Conservation (phyloP, 768 basidiomycete genomes). For the Agaricus sinodeliciosus region DNA sequence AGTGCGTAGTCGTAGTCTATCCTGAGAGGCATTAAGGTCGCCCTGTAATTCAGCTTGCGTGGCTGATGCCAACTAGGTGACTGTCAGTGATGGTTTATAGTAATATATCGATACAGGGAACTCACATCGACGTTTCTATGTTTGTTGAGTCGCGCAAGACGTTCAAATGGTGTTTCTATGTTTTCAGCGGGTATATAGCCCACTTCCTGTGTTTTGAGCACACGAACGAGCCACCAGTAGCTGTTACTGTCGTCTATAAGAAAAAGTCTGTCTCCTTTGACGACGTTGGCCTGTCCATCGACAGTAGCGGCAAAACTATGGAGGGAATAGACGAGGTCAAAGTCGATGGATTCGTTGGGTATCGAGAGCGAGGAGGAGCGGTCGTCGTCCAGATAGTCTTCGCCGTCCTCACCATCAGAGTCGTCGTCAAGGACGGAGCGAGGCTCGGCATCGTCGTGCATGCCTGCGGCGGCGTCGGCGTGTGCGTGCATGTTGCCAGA, state of each 20-base stretch:
- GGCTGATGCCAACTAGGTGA: constrained; percentile 58
- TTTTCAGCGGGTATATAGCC: constrained; percentile 99
- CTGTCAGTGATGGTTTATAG: constrained; percentile 9
- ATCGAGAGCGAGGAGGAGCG: constrained; percentile 79
- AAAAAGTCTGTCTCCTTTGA: constrained; percentile 95
- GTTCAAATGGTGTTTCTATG: constrained; percentile 97
- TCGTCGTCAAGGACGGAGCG: constrained; percentile 85
- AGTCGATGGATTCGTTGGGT: constrained; percentile 90
- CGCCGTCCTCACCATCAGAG: constrained; percentile 66
- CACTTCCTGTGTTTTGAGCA: constrained; percentile 97
- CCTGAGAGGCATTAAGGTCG: constrained; percentile 39
- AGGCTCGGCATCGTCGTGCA: constrained; percentile 60
- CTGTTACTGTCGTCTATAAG: constrained; percentile 98
- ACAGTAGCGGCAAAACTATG: constrained; percentile 98
- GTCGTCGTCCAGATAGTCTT: constrained; percentile 68
- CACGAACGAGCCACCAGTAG: constrained; percentile 99
- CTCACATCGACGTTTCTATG: constrained; percentile 94
- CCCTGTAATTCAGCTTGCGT: constrained; percentile 67
- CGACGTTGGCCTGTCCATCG: constrained; percentile 97
- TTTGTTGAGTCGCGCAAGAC: constrained; percentile 92
- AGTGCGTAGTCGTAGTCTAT: constrained; percentile 41
- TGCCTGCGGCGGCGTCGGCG: constrained; percentile 10
- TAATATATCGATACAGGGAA: constrained; percentile 10
- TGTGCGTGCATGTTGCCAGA: constrained; percentile 5
- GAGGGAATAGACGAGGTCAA: constrained; percentile 87